Evolutionary conservation across 192 early-diverging fungal species (phyloP).

Genomic region (Lobosporangium transversale): DNA sequence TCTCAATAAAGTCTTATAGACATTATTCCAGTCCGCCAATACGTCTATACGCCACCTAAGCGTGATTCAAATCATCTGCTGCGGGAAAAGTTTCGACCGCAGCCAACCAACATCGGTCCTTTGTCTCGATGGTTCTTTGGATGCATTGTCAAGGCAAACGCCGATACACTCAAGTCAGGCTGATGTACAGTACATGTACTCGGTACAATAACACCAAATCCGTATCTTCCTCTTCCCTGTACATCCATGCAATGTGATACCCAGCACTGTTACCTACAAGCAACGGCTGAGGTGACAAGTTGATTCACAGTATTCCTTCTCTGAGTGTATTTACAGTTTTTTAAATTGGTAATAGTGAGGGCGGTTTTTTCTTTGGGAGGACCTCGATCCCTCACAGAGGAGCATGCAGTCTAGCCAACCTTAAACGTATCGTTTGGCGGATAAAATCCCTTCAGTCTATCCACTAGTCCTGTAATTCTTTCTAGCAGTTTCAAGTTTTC

Average conservation of each 20-base stretch:
- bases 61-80: slow-evolving; percentile 21
- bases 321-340: no score
- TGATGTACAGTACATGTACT: slow-evolving; percentile 3
- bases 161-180: slow-evolving; percentile 1
- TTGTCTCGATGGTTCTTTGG: slow-evolving; percentile 37
- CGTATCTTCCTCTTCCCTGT: slow-evolving; percentile 2
- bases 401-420: no score
- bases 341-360: no score
- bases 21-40: slow-evolving; percentile 9
- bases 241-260: slow-evolving; percentile 1
- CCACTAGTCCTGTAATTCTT: no score
- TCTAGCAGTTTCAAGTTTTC: no score
- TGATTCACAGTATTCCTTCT: no score
- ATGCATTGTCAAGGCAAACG: slow-evolving; percentile 24
- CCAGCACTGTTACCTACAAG: neutral
- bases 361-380: no score
- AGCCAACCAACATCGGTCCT: slow-evolving; percentile 30
- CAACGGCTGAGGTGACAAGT: no score
- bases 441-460: no score
- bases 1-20: slow-evolving; percentile 19
- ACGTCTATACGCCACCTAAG: slow-evolving; percentile 29
- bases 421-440: no score
- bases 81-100: slow-evolving; percentile 24
- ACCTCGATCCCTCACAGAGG: no score
- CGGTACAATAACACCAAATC: slow-evolving; percentile 4